Percentiles rank a stretch among this genome's conserved stretches.
Conservation (phyloP, 352 stramenopile species). For the Phytophthora sansomeana region DNA sequence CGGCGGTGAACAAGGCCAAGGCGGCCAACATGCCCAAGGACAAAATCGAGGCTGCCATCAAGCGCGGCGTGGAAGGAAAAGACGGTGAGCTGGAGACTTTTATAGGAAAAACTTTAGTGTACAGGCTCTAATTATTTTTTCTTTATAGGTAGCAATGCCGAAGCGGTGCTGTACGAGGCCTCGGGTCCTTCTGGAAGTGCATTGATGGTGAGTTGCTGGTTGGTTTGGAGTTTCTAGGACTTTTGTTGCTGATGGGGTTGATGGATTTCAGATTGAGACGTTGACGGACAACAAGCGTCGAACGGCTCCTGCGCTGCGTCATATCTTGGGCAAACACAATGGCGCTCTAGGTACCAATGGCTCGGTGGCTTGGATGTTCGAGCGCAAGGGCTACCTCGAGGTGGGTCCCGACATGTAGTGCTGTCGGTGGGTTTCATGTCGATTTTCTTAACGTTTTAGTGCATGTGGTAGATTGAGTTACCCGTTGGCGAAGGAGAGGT, state of each 20-base stretch:
- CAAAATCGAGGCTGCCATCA: constrained; percentile 85
- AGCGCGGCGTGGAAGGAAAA: constrained; percentile 84
- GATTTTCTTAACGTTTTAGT: neutral
- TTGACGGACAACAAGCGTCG: constrained; percentile 87
- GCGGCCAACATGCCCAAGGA: constrained; percentile 86
- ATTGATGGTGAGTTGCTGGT: constrained; percentile 58
- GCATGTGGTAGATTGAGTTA: constrained; percentile 54
- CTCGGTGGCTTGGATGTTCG: constrained; percentile 88
- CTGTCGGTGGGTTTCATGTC: neutral
- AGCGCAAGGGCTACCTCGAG: constrained; percentile 86
- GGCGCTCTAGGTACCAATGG: constrained; percentile 76
- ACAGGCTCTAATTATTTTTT: neutral
- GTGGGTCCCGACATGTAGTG: constrained; percentile 31
- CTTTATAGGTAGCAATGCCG: constrained; percentile 59
- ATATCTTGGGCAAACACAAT: constrained; percentile 77
- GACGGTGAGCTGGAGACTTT: constrained; percentile 44
- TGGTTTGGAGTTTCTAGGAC: neutral
- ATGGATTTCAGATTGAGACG: constrained; percentile 70
- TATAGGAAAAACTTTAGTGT: neutral
- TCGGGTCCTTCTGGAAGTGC: constrained; percentile 75
- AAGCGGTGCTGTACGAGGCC: constrained; percentile 83
- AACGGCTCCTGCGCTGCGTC: constrained; percentile 80
- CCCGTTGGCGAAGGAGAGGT: constrained; percentile 29
- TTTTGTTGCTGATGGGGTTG: neutral
- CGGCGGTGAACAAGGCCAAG: constrained; percentile 78